Conservation (phyloP, 225 moss, liverwort and hornwort species). For the Climacium dendroides region DNA sequence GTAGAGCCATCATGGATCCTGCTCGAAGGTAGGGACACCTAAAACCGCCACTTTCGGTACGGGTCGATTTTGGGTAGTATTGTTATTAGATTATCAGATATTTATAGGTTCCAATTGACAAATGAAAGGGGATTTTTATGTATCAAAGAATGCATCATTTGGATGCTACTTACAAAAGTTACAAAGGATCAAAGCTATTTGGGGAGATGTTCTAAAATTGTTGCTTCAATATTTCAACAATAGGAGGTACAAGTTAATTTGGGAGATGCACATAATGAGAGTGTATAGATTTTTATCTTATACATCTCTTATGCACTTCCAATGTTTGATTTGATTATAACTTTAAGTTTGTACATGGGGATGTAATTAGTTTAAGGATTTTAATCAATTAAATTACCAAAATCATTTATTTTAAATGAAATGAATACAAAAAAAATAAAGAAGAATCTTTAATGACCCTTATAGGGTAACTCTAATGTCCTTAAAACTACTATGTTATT, state of each 20-base stretch:
- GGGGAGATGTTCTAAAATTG: not conserved
- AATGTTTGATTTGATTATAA: too few species aligned
- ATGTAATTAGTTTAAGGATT: too few species aligned
- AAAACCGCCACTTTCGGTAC: not conserved
- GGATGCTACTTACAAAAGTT: fast-evolving
- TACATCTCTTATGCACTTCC: too few species aligned
- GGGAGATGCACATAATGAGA: not conserved
- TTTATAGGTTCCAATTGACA: not conserved
- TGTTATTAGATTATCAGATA: not conserved
- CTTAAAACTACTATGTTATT: too few species aligned
- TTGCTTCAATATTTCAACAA: not conserved
- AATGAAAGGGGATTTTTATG: not conserved
- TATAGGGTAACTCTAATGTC: too few species aligned
- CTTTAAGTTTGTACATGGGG: too few species aligned
- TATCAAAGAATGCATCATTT: not conserved
- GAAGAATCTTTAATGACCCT: too few species aligned
- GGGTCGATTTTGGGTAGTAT: not conserved
- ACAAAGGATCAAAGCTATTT: not conserved
- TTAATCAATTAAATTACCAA: too few species aligned
- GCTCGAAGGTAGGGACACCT: not conserved
- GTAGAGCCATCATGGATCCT: not conserved
- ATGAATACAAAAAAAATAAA: too few species aligned
- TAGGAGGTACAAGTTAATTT: not conserved
- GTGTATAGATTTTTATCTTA: too few species aligned
- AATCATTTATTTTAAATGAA: too few species aligned